Evolutionary conservation across 2,329 filamentous ascomycete genomes (phyloP).

Genomic region (Neopestalotiopsis clavispora): DNA sequence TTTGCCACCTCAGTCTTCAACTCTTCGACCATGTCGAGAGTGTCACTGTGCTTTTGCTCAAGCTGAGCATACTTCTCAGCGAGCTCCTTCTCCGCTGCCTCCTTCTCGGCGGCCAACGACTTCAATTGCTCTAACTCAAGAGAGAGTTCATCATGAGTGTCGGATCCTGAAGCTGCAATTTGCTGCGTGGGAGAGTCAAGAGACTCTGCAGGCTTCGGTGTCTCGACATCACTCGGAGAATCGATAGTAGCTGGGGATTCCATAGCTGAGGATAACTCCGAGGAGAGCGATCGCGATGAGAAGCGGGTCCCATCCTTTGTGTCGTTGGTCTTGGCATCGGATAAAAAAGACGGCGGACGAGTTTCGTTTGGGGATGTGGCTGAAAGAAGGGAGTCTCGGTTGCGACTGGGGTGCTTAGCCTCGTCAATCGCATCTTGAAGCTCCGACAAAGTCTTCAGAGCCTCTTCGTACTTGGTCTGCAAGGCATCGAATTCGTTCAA

Average conservation of each 20-base stretch:
- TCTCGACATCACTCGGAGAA: conserved; percentile 50
- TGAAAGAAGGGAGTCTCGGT: conserved; percentile 62
- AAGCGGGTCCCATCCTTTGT: conserved; percentile 70
- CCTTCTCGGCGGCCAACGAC: conserved; percentile 74
- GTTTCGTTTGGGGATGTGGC: conserved; percentile 53
- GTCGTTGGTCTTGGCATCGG: conserved; percentile 72
- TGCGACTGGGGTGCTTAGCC: conserved; percentile 64
- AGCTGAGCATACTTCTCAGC: conserved; percentile 82
- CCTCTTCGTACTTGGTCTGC: conserved; percentile 88
- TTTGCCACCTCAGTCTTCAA: conserved; percentile 86
- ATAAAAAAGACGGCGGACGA: conserved; percentile 84
- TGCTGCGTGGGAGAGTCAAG: conserved; percentile 34
- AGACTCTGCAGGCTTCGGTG: conserved; percentile 47
- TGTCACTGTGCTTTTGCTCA: conserved; percentile 79
- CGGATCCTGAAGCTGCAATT: conserved; percentile 38
- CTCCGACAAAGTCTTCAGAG: conserved; percentile 79
- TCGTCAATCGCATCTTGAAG: conserved; percentile 87
- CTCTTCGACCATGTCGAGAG: conserved; percentile 85
- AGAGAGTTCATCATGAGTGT: conserved; percentile 50
- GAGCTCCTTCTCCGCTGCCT: conserved; percentile 74
- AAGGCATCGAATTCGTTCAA: conserved; percentile 81
- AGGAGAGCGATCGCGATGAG: conserved; percentile 90
- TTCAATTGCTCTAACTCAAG: conserved; percentile 76
- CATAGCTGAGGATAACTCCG: conserved; percentile 88
- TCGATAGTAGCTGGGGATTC: conserved; percentile 72